Evolutionary conservation across 495 filamentous ascomycete species (phyloP), one percentile per base, ranked within the genome.

Genomic region (Lepraria neglecta): DNA sequence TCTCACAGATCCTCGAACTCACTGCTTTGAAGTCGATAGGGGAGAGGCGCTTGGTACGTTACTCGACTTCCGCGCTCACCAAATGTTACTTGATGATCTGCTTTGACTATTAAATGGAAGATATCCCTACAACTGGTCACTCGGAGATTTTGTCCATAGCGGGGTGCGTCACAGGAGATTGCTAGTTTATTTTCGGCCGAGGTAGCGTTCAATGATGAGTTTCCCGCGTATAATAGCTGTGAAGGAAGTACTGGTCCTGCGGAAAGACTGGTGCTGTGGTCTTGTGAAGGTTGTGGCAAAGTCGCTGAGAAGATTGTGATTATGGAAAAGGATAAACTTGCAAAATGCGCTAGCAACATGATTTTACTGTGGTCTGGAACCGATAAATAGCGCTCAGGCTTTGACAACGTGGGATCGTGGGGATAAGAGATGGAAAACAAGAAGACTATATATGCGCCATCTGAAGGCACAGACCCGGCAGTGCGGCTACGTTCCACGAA

Each of bases 81-180:
- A 19, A 56, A 56, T 6, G 43, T 15, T 4, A 7, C 3, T 11
- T 61, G 51, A 3, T 15, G 11, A 52, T 14, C 19, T 11, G 40
- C 44, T 48, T 19, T 12, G 3, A 3, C 28, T 3, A 61, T 28
- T 27, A 46, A 28, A 4, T 11, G 2, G 31, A 61, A 48, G 21
- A 56, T 17, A 3, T 21, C n/a, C 21, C n/a, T 40, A 40, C 59
- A 61, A 28, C 59, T 61, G 15, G 12, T 14, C 5, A 54, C 40
- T 35, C 15, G 40, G 24, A 56, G 14, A 15, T 27, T 14, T 11
- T 10, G 43, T 40, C 59, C 59, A 9, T 56, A n/a, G 17, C 6
- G 3, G 14, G 1, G 17, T 6, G 6, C 10, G 17, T 61, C 51
- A 42, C 59, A 61, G 30, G 24, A 11, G 19, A 61, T 47, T 43